These are phyloP conservation scores for Penicillium manginii DNA, from an alignment of 495 filamentous ascomycete species.

Conservation along the genomic window DNA sequence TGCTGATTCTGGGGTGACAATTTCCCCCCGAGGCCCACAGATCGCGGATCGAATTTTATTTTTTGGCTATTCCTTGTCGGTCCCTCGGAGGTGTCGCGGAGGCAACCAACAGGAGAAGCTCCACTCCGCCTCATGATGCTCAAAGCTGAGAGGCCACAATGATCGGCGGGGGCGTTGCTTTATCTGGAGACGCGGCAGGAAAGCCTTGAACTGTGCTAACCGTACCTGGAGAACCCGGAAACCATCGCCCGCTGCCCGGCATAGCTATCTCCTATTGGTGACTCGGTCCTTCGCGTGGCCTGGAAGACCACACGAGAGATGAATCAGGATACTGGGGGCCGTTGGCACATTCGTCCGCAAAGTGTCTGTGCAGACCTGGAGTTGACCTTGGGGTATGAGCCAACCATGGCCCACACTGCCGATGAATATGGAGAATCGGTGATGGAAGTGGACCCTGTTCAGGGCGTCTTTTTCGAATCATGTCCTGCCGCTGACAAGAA, in stretches of 20 bases:
- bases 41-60: conserved; percentile 3
- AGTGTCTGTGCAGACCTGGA: neutral
- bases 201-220: conserved; percentile 3
- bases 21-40: neutral
- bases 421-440: neutral
- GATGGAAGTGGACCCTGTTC: conserved; percentile 12
- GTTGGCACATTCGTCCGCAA: conserved; percentile 7
- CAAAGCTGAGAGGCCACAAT: conserved; percentile 1
- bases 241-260: neutral
- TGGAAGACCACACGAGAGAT: conserved; percentile 1
- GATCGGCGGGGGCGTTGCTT: conserved; percentile 1
- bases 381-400: conserved; percentile 4
- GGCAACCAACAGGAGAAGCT: conserved; percentile 1
- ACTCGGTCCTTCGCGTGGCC: conserved; percentile 18
- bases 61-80: neutral
- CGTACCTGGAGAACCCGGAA: conserved; percentile 8
- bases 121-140: conserved; percentile 4
- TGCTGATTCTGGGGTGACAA: neutral
- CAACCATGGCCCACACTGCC: conserved; percentile 10
- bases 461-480: conserved; percentile 15
- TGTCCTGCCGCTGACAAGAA: neutral
- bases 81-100: neutral
- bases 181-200: neutral
- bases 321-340: conserved; percentile 17
- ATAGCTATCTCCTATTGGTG: conserved; percentile 11